Evolutionary conservation across 2,329 filamentous ascomycete genomes (phyloP), one percentile per base, ranked within the genome.

Genomic region (Arthrobotrys pseudoclavata): DNA sequence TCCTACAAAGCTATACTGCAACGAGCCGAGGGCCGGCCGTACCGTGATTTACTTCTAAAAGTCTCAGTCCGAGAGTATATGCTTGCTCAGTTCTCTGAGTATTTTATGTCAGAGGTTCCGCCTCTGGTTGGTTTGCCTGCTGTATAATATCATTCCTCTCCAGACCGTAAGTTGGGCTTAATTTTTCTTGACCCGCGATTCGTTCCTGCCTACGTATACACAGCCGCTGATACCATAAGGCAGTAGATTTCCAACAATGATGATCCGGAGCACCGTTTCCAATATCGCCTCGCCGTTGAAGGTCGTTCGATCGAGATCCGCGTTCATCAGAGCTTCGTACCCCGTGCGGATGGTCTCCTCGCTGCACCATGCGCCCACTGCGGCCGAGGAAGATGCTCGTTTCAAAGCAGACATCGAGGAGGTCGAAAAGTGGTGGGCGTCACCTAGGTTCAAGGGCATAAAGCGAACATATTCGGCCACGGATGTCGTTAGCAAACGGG

Each of bases 401-500:
- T 97, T 94, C 83, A 89, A 94, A 48, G 88, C 92, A 79, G 93
- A 97, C 83, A 87, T 98, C 64, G 88, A 91, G 82, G 91, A 96
- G 81, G 93, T 98, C 12, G 89, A 94, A 83, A 88, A 91, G 29
- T 98, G 95, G 96, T 99, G 95, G 95, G 88, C 89, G 20, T 91
- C 91, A 47, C 91, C 93, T 6, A 90, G 96, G 70, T 99, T 90
- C 83, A 88, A 91, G 80, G 95, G 92, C 76, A 97, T 98, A 86
- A 96, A 92, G 86, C 88, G 96, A 53, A 94, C 95, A 10, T 99
- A 98, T 84, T 91, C 91, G 18, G 92, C 94, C 0, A 92, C 91
- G 81, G 94, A 97, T 85, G 91, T 99, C 4, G 95, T 97, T 79
- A 94, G 91, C 84, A 98, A 98, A 86, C 88, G 96, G 79, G 96